Conservation (phyloP, 2,329 filamentous ascomycete genomes). For the Emericellopsis cladophorae region DNA sequence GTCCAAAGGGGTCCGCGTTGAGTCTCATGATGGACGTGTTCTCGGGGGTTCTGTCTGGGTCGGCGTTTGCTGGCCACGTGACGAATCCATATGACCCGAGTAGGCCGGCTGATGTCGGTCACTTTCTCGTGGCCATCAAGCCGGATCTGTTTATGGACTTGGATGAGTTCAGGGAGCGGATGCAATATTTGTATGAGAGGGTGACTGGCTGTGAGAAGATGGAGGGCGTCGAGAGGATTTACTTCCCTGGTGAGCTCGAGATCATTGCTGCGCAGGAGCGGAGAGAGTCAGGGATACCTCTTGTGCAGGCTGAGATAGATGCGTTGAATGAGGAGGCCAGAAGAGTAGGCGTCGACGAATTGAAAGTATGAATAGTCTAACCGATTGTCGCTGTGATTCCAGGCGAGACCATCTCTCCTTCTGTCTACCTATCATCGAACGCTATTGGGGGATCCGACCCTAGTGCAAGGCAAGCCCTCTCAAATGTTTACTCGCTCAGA, state of each 20-base stretch:
- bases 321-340: constrained; percentile 40
- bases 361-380: too few relatives aligned
- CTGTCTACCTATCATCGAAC: too few relatives aligned
- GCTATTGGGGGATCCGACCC: too few relatives aligned
- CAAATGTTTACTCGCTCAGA: too few relatives aligned
- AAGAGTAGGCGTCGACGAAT: constrained; percentile 20
- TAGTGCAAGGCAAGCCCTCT: too few relatives aligned
- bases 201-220: constrained; percentile 42
- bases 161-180: constrained; percentile 54
- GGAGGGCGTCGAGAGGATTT: constrained; percentile 43
- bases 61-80: constrained; percentile 67
- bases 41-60: constrained; percentile 64
- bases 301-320: constrained; percentile 42
- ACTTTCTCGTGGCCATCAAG: constrained; percentile 61
- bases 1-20: constrained; percentile 67
- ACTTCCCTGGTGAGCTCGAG: constrained; percentile 51
- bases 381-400: too few relatives aligned
- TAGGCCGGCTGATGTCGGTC: constrained; percentile 56
- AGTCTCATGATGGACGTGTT: constrained; percentile 86
- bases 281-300: constrained; percentile 42
- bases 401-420: too few relatives aligned
- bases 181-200: constrained; percentile 40
- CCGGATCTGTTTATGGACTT: constrained; percentile 62
- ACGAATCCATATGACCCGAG: constrained; percentile 64
- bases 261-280: constrained; percentile 38